Percentiles rank a stretch among this genome's conserved stretches.
These are phyloP conservation scores for Dictyostelium brefeldianum DNA, from an alignment of 78 protist species.

Conservation along the genomic window DNA sequence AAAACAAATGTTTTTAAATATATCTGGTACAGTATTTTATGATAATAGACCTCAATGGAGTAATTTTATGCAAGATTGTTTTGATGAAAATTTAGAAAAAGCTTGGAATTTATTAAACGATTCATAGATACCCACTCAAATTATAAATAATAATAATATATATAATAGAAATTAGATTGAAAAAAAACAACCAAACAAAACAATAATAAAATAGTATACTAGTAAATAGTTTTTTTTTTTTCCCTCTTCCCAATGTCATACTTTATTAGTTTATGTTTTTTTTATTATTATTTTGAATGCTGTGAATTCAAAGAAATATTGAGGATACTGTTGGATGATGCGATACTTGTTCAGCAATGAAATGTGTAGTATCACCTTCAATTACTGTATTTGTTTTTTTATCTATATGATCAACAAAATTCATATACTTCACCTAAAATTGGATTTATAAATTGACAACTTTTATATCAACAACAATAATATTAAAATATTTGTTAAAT, in stretches of 20 bases:
- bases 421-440: slow-evolving; percentile 68
- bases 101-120: slow-evolving; percentile 78
- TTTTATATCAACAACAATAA: no score
- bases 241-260: no score
- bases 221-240: no score
- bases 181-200: not conserved
- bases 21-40: slow-evolving; percentile 76
- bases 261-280: no score
- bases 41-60: slow-evolving; percentile 55
- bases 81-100: slow-evolving; percentile 53
- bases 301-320: no score
- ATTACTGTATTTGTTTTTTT: slow-evolving; percentile 23
- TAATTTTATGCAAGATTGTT: slow-evolving; percentile 58
- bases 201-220: no score
- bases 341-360: slow-evolving; percentile 57
- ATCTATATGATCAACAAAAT: slow-evolving; percentile 48
- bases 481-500: no score
- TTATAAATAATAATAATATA: not conserved
- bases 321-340: slow-evolving; percentile 78
- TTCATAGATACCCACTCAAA: not conserved
- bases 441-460: no score
- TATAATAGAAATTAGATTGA: not conserved
- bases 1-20: slow-evolving; percentile 63
- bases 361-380: slow-evolving; percentile 28
- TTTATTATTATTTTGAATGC: no score